Base-by-base conservation (phyloP, 306 rosid species). In the Dryas drummondii region DNA sequence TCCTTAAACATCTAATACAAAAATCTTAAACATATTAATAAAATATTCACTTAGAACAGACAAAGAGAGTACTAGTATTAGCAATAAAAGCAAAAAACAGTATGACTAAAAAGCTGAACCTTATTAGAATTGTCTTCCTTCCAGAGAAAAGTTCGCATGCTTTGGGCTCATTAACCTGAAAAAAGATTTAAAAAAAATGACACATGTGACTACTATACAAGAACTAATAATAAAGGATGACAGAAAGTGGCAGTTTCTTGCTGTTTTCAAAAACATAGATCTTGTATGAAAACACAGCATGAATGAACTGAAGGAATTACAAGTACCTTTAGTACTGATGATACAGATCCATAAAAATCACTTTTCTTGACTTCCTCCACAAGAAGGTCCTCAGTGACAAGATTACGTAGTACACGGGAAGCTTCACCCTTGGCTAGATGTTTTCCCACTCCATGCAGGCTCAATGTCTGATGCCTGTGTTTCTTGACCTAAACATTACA, bases 331-430 rank as follows among this genome's bases (percentile, higher is more conserved):
- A 94, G 74, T 52, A 89, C 59, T 74, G 99, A 94, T 52, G 99
- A 94, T 50, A 92, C 88, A 63, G 97, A 94, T 70, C 97, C 97
- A 82, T 94, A 94, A 81, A 83, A 7, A 82, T 94, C 99, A 72
- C 92, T 92, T 87, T 94, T 94, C 89, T 87, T 94, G 64, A 89
- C 97, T 82, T 92, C 97, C 88, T 94, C 99, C 74, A 70, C 80
- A 73, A 92, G 88, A 82, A 90, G 82, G 76, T 87, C 88, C 82
- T 87, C 93, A 27, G 78, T 79, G 68, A 94, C 99, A 85, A 94
- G 97, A 87, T 89, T 88, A 67, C 86, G 97, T 84, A 94, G 81
- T 65, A 94, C 78, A 55, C 99, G 94, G 58, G 96, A 90, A 84
- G 97, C 99, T 86, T 94, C 99, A 61, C 96, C 90, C 85, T 92